Evolutionary conservation across 2,329 filamentous ascomycete species (phyloP), one percentile per base, ranked within the genome.

Genomic region (Fusarium nematophilum): DNA sequence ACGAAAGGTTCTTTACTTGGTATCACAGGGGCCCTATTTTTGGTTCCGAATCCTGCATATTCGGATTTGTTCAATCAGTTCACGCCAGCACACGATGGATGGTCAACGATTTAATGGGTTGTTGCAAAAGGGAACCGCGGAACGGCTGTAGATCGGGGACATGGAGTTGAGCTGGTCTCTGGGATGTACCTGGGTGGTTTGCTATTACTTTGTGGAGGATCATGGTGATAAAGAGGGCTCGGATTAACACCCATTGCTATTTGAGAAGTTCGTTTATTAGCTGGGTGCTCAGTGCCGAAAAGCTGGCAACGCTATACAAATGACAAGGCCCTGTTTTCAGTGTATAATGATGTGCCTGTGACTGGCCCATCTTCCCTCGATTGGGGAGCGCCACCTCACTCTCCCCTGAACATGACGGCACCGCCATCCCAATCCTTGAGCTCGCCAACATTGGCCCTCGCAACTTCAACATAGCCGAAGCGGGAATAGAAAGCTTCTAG

Each of bases 351-450:
- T n/a, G n/a, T n/a, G n/a, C n/a, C n/a, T n/a, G n/a, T n/a, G n/a
- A n/a, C n/a, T n/a, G n/a, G n/a, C n/a, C n/a, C n/a, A n/a, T n/a
- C n/a, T n/a, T n/a, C n/a, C n/a, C 13, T 18, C 29, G 23, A 8
- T 52, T 3, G 15, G 5, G 15, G 14, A 14, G n/a, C 17, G 17
- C 23, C 38, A n/a, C 33, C 51, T 50, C 26, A 60, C 48, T 65
- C 76, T 49, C 74, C 72, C 42, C 71, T 69, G 33, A 76, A 74
- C 76, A 78, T 77, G 55, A 78, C 55, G 7, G 66, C 42, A 1
- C 75, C 75, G 9, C 75, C 75, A 23, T 74, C 67, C 75, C 75
- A 78, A 21, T 66, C 63, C 9, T 65, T 58, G 61, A 78, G 40
- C 52, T 74, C 70, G 2, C 73, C 75, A 17, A 76, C 68, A 42